Percentiles rank a stretch among this genome's conserved stretches.
These are phyloP conservation scores for Lecanicillium sp. DNA, from an alignment of 2,329 filamentous ascomycete genomes.

Conservation along the genomic window DNA sequence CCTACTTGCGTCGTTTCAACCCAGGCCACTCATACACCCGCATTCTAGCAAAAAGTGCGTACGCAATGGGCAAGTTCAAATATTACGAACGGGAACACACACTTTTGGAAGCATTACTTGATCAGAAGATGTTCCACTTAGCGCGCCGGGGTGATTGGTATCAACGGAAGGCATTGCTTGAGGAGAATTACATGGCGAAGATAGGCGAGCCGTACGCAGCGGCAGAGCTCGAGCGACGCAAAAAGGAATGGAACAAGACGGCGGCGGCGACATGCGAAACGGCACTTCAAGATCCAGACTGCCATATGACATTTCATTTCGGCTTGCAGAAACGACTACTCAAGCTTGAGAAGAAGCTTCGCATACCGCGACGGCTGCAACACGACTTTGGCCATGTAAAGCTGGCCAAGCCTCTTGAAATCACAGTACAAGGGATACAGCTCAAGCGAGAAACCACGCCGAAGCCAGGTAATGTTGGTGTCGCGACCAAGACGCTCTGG, in stretches of 20 bases:
- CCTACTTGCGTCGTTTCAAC: slow-evolving; percentile 83
- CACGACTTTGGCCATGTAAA: slow-evolving; percentile 89
- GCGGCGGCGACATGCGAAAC: slow-evolving; percentile 77
- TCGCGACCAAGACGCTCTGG: slow-evolving; percentile 76
- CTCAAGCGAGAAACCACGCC: slow-evolving; percentile 54
- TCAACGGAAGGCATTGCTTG: slow-evolving; percentile 85
- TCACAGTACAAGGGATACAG: slow-evolving; percentile 70
- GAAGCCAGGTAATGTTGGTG: slow-evolving; percentile 33
- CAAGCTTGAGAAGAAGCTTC: slow-evolving; percentile 81
- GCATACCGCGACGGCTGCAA: slow-evolving; percentile 76
- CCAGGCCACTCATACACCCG: slow-evolving; percentile 91
- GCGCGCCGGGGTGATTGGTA: slow-evolving; percentile 88
- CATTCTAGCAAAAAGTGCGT: slow-evolving; percentile 81
- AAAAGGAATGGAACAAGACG: slow-evolving; percentile 74
- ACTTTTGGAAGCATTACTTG: slow-evolving; percentile 67
- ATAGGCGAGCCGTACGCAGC: slow-evolving; percentile 40
- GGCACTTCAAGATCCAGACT: slow-evolving; percentile 80
- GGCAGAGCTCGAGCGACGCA: slow-evolving; percentile 47
- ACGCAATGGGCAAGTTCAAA: slow-evolving; percentile 75
- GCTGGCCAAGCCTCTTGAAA: slow-evolving; percentile 68
- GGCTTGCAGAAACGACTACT: slow-evolving; percentile 90
- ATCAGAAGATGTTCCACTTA: slow-evolving; percentile 77
- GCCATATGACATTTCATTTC: slow-evolving; percentile 89
- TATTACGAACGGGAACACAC: slow-evolving; percentile 70
- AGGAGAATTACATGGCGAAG: slow-evolving; percentile 88